Base-by-base conservation (phyloP, 306 rosid genomes). In the Prunus armeniaca region DNA sequence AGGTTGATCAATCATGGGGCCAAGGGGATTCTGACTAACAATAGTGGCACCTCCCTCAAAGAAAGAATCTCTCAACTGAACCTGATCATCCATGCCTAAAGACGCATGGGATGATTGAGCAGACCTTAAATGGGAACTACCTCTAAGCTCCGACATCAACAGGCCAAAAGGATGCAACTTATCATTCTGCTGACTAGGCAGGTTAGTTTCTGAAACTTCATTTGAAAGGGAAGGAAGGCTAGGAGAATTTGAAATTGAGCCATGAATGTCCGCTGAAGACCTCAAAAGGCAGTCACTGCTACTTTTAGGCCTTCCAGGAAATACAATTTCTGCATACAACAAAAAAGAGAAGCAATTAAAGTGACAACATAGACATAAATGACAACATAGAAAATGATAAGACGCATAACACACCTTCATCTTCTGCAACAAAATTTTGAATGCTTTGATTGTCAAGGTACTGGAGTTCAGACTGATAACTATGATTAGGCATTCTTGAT, bases 91-190 rank as follows among this genome's bases (percentile, higher is more conserved):
- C 78, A 84, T 47, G 84, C 87, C 80, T 49, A 79, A 32, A 67
- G 90, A 82, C 49, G 67, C 78, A 77, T 84, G 84, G 67, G 88
- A 84, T 54, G 88, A 78, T 78, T 87, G 90, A 28, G 88, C 86
- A 75, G 81, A 85, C 79, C 84, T 82, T 77, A 82, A 52, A 72
- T 80, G 94, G 71, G 87, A 82, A 69, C 82, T 78, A 67, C 84
- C 90, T 77, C 82, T 80, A 32, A 90, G 90, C 60, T 90, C 95
- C 61, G 95, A 90, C 95, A 87, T 82, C 69, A 82, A 77, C 50
- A 88, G 83, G 75, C 95, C 92, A 82, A 88, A 90, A 51, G 95
- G 95, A 65, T 90, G 95, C 78, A 90, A 66, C 82, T 90, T 90
- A 72, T 88, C 88, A 51, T 82, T 80, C 67, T 82, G 89, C 14